Conservation (phyloP, 2,329 filamentous ascomycete genomes). For the Ophiostoma perfectum region DNA sequence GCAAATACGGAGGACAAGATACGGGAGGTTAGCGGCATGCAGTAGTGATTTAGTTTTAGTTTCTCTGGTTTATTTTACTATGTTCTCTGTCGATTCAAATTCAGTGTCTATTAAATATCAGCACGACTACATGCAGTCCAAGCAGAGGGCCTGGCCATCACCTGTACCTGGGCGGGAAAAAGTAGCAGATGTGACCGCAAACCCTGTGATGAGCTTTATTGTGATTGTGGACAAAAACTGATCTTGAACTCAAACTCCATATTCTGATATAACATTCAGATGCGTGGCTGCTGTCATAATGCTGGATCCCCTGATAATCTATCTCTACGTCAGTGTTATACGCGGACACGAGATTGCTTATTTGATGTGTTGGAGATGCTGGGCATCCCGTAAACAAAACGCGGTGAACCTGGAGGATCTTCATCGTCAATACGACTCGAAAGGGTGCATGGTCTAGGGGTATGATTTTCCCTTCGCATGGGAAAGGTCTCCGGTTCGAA, state of each 20-base stretch:
- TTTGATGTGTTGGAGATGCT: no score
- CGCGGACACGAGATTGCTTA: no score
- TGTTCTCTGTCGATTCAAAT: neutral
- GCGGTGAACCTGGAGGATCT: neutral
- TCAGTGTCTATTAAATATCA: neutral
- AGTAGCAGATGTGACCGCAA: neutral
- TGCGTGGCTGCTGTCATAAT: no score
- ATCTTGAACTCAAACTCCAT: no score
- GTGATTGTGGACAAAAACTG: neutral
- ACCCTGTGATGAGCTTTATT: neutral
- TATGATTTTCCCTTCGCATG: conserved; percentile 9
- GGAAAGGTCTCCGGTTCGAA: conserved; percentile 8
- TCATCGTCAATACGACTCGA: neutral
- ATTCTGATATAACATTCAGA: no score
- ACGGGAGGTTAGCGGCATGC: neutral
- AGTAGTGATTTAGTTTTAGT: neutral
- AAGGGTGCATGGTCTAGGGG: conserved; percentile 6
- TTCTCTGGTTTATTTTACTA: neutral
- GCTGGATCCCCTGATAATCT: no score
- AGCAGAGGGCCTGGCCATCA: neutral
- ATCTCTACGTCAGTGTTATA: no score
- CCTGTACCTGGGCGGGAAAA: neutral
- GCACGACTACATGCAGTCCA: neutral
- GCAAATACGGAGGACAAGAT: neutral
- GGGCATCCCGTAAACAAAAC: no score